Evolutionary conservation across 2,329 filamentous ascomycete genomes (phyloP).

Genomic region (Pseudopithomyces maydicus): DNA sequence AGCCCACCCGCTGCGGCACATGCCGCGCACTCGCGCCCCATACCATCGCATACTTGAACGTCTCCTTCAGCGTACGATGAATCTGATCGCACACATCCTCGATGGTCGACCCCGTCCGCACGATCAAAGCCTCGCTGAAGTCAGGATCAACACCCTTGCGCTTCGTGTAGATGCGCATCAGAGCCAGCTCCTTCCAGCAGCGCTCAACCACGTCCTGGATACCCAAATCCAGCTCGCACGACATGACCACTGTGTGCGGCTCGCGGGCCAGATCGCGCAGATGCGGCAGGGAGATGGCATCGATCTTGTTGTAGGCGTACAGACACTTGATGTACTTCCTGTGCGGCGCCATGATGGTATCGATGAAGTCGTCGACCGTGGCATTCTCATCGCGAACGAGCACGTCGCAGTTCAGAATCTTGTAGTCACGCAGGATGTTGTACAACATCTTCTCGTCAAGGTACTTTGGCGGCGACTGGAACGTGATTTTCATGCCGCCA

Average conservation of each 20-base stretch:
- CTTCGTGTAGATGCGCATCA: conserved; percentile 97
- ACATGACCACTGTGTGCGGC: conserved; percentile 95
- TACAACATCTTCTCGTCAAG: conserved; percentile 98
- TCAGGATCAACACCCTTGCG: conserved; percentile 88
- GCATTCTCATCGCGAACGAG: conserved; percentile 90
- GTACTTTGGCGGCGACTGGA: conserved; percentile 84
- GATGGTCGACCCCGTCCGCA: conserved; percentile 83
- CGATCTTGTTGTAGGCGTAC: conserved; percentile 99
- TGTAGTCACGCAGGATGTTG: conserved; percentile 98
- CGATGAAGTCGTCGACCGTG: conserved; percentile 97
- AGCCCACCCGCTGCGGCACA: conserved; percentile 88
- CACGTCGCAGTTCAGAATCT: conserved; percentile 96
- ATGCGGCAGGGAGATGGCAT: conserved; percentile 90
- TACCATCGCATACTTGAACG: conserved; percentile 97
- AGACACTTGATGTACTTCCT: conserved; percentile 93
- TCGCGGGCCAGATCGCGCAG: conserved; percentile 90
- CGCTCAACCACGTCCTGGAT: conserved; percentile 92
- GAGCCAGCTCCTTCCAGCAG: conserved; percentile 88
- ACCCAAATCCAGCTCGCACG: conserved; percentile 91
- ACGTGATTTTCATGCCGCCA: conserved; percentile 98
- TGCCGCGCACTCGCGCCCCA: conserved; percentile 97
- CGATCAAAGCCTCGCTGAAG: conserved; percentile 91
- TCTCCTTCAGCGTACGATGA: conserved; percentile 93
- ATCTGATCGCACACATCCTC: conserved; percentile 98
- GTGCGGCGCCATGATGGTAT: conserved; percentile 99